Conservation (phyloP, 768 basidiomycete genomes). For the Hebeloma cylindrosporum region DNA sequence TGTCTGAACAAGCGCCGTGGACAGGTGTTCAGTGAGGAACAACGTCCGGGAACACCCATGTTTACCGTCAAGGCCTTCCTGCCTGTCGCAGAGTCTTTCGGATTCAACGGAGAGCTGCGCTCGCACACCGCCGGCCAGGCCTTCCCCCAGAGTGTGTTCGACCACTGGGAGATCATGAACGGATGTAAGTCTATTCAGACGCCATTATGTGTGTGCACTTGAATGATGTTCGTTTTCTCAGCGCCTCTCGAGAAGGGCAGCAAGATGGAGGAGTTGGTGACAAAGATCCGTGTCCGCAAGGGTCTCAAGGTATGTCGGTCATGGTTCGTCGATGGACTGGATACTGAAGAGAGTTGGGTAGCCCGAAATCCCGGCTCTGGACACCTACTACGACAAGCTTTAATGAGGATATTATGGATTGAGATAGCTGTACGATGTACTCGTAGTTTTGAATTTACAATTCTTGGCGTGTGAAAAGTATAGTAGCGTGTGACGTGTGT, state of each 20-base stretch:
- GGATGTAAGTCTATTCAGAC: conserved; percentile 56
- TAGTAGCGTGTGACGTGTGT: conserved; percentile 21
- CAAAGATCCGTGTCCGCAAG: conserved; percentile 83
- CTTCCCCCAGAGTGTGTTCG: conserved; percentile 95
- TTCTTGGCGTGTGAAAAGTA: conserved; percentile 21
- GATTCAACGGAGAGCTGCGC: conserved; percentile 96
- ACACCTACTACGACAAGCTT: conserved; percentile 93
- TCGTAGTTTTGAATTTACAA: conserved; percentile 19
- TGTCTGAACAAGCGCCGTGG: conserved; percentile 95
- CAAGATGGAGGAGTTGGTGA: conserved; percentile 87
- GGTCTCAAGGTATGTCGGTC: conserved; percentile 75
- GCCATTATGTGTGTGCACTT: background rate
- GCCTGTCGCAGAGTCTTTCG: conserved; percentile 90
- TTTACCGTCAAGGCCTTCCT: conserved; percentile 98
- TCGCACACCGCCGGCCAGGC: conserved; percentile 94
- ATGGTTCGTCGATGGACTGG: background rate
- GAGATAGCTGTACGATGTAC: conserved; percentile 21
- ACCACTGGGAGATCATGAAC: conserved; percentile 87
- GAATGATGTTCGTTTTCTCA: conserved; percentile 23
- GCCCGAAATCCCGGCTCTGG: conserved; percentile 87
- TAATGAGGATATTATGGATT: conserved; percentile 38
- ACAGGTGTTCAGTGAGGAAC: conserved; percentile 97
- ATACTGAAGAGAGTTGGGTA: conserved; percentile 26
- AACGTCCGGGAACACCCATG: conserved; percentile 96
- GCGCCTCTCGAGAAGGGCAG: conserved; percentile 87